Conservation (phyloP, 2,329 filamentous ascomycete genomes). For the Chalara sp. region DNA sequence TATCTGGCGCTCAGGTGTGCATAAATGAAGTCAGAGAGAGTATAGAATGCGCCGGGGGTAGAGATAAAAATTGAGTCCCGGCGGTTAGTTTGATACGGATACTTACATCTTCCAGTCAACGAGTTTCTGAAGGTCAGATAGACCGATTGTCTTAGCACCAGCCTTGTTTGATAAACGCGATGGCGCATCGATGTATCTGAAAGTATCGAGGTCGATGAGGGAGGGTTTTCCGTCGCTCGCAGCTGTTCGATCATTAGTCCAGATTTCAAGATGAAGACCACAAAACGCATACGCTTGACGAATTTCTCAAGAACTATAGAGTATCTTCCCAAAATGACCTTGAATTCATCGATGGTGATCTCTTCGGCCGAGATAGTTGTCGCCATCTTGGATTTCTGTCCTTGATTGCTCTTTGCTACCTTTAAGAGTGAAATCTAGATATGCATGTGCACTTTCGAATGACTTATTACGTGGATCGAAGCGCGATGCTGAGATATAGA, state of each 20-base stretch:
- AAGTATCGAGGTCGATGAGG: constrained; percentile 51
- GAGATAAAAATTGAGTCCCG: not conserved
- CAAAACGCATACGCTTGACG: constrained; percentile 15
- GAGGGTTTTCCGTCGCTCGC: constrained; percentile 17
- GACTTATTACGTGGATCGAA: too few species aligned
- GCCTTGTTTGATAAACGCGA: constrained; percentile 34
- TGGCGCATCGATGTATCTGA: constrained; percentile 50
- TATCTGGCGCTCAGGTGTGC: not conserved
- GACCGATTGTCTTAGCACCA: constrained; percentile 36
- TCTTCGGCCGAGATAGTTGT: constrained; percentile 7
- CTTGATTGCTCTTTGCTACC: too few species aligned
- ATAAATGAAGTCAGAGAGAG: too few species aligned
- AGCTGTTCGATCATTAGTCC: constrained; percentile 13
- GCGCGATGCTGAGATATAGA: too few species aligned
- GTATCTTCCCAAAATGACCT: constrained; percentile 22
- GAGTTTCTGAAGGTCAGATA: constrained; percentile 51
- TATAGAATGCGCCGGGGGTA: too few species aligned
- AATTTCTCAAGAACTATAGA: constrained; percentile 16
- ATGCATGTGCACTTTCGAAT: too few species aligned
- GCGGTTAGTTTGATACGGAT: not conserved
- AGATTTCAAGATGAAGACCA: not conserved
- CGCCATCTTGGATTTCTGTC: not conserved
- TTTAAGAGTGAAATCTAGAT: too few species aligned
- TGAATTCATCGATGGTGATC: constrained; percentile 23
- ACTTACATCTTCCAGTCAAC: constrained; percentile 68